phyloP scores from a whole-genome alignment of 2,329 filamentous ascomycete species.

The Aureobasidium mangrovei region DNA sequence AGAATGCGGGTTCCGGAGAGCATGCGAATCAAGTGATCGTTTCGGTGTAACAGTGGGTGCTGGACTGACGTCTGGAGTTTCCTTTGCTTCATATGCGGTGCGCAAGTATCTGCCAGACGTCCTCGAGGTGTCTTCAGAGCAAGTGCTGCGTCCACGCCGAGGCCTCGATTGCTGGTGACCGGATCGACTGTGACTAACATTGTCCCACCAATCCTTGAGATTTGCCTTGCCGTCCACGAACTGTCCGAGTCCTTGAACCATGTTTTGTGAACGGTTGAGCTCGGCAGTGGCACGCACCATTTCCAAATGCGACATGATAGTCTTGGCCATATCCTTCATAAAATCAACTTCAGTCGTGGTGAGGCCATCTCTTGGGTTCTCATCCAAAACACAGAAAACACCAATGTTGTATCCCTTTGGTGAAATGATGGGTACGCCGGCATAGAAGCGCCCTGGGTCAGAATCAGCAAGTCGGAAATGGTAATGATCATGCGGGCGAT shows the following conservation, averaged over 20 bases:
- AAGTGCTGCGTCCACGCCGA: neutral
- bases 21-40: neutral
- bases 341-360: slow-evolving; percentile 18
- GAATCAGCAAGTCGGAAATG: slow-evolving; percentile 4
- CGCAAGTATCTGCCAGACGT: neutral
- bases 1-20: neutral
- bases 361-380: slow-evolving; percentile 21
- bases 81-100: no score
- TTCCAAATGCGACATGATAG: slow-evolving; percentile 27
- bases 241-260: slow-evolving; percentile 18
- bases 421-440: slow-evolving; percentile 27
- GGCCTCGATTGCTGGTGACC: neutral
- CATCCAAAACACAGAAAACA: slow-evolving; percentile 25
- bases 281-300: slow-evolving; percentile 27
- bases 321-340: slow-evolving; percentile 23
- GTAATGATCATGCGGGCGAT: neutral
- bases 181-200: neutral
- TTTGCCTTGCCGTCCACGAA: slow-evolving; percentile 19
- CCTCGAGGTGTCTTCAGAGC: neutral
- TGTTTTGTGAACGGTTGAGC: slow-evolving; percentile 18
- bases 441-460: slow-evolving; percentile 24
- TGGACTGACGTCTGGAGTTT: neutral
- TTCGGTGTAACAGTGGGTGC: neutral
- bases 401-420: slow-evolving; percentile 27
- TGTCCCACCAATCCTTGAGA: slow-evolving; percentile 11